A percentile compares a stretch with the other conserved stretches of the same genome.
These are phyloP conservation scores for Tubosaeta sp. DNA, from an alignment of 768 basidiomycete genomes.

Conservation along the genomic window DNA sequence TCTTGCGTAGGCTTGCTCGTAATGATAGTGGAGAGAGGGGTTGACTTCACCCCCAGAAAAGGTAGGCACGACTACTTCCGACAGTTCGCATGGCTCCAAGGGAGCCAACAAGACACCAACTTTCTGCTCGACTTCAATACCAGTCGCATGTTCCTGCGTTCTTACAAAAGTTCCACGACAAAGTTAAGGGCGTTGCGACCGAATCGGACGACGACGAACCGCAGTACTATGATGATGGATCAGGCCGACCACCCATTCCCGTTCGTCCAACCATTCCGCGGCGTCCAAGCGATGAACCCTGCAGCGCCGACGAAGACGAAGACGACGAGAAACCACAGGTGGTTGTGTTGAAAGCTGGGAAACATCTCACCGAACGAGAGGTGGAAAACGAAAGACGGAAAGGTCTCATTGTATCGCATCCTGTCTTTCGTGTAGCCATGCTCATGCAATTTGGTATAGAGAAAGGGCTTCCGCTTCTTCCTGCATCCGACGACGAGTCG, in stretches of 20 bases:
- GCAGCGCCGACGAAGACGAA: conserved; percentile 68
- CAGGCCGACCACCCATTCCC: conserved; percentile 71
- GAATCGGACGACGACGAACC: conserved; percentile 46
- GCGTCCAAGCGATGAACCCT: conserved; percentile 62
- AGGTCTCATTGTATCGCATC: conserved; percentile 41
- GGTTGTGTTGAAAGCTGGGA: conserved; percentile 84
- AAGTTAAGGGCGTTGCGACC: conserved; percentile 48
- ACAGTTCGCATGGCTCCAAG: conserved; percentile 35
- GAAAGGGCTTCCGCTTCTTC: conserved; percentile 56
- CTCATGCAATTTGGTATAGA: conserved; percentile 36
- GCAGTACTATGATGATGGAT: conserved; percentile 61
- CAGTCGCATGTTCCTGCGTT: conserved; percentile 58
- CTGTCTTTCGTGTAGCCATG: background rate
- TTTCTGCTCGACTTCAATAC: conserved; percentile 69
- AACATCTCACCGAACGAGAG: conserved; percentile 76
- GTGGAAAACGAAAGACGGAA: conserved; percentile 72
- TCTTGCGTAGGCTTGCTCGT: background rate
- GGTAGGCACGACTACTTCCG: conserved; percentile 6
- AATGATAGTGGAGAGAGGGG: background rate
- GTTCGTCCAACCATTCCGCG: conserved; percentile 67
- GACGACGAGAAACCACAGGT: conserved; percentile 84
- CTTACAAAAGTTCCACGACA: conserved; percentile 61
- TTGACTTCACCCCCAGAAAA: conserved; percentile 7
- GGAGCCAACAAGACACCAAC: conserved; percentile 67
- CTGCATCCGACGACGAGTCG: conserved; percentile 32